These are phyloP conservation scores for Theileria sp. DNA, from an alignment of 169 alveolate species.

Conservation along the genomic window DNA sequence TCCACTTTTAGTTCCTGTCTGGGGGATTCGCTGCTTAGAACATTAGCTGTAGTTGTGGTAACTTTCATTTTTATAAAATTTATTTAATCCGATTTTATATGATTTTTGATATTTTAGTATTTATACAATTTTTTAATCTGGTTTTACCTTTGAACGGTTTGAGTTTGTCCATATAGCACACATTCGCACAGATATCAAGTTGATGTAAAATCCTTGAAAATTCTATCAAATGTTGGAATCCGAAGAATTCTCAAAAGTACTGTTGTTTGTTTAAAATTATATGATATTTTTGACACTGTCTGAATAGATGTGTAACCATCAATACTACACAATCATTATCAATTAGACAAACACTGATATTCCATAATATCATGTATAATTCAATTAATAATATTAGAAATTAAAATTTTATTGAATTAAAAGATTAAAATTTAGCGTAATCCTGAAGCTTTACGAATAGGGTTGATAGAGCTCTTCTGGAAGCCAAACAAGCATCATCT, in stretches of 20 bases:
- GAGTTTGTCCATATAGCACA: conserved; percentile 13
- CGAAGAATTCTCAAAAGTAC: neutral
- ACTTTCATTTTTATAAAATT: conserved; percentile 5
- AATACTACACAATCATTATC: neutral
- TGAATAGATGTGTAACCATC: neutral
- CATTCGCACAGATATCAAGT: conserved; percentile 17
- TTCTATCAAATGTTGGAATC: conserved; percentile 4
- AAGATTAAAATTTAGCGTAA: neutral
- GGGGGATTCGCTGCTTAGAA: neutral
- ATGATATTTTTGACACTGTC: neutral
- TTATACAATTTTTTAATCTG: neutral
- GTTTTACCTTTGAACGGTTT: neutral
- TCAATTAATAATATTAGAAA: neutral
- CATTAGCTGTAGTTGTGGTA: conserved; percentile 7
- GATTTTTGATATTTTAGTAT: neutral
- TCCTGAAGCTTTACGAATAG: neutral
- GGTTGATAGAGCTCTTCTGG: neutral
- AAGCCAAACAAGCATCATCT: neutral
- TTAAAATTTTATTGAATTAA: neutral
- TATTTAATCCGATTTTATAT: neutral
- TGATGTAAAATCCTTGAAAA: neutral
- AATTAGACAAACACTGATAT: neutral
- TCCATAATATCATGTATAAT: neutral
- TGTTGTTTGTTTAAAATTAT: neutral
- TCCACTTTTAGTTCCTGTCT: neutral